Base-by-base conservation (phyloP, 2,329 filamentous ascomycete genomes). In the Microthyrium microscopicum region DNA sequence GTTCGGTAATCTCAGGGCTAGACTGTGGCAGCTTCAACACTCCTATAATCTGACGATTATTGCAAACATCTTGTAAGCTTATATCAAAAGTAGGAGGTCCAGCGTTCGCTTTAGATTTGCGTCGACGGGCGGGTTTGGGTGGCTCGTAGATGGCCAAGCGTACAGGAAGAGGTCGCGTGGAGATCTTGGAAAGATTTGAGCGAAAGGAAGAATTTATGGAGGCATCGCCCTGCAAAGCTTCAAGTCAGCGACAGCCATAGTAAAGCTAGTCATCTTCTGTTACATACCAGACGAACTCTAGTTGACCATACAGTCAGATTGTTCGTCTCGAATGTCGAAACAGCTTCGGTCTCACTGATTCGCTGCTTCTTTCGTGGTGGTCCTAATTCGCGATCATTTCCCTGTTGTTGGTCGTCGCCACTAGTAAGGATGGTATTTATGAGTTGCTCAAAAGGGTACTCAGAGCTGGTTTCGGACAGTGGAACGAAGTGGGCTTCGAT, bases 111-210 rank as follows among this genome's bases (percentile, higher is more conserved):
- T n/a, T n/a, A n/a, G n/a, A n/a, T n/a, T n/a, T n/a, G n/a, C n/a
- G n/a, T n/a, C 11, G 40, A 35, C 29, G 44, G 37, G 8, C 29
- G 20, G 13, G 21, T 31, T 7, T 31, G 29, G 18, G 19, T 22
- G 4, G 11, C 19, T 22, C 25, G 16, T 13, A 22, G 20, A 31
- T 31, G 12, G 4, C 25, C 12, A 22, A 31, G 11, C 13, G 29
- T n/a, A n/a, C 21, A 5, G 29, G 21, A 20, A 31, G 19, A 9
- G 13, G 22, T 9, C 9, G 9, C 9, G 22, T 25, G 22, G 9
- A 25, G 22, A 9, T 9, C 13, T 9, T 9, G 13, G 13, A 9
- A 25, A 9, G 22, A 9, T 25, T 25, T 9, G 13, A 25, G 13
- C 13, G 9, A 9, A 25, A 25, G 22, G 22, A 25, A 9, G 22